These are phyloP conservation scores for Talaromyces marneffei DNA, from an alignment of 2,329 filamentous ascomycete genomes.

Conservation along the genomic window DNA sequence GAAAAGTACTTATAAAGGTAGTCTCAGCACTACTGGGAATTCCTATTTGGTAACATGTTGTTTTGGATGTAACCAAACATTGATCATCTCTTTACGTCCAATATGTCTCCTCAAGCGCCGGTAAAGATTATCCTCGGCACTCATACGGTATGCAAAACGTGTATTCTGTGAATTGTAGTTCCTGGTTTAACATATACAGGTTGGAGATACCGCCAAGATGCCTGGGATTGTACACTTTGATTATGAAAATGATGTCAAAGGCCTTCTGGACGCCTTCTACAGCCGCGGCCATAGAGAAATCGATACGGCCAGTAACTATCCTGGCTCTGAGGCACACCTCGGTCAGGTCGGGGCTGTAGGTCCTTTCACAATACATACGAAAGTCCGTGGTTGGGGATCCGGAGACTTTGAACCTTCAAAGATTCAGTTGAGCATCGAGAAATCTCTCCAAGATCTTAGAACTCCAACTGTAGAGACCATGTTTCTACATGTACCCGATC, in stretches of 20 bases:
- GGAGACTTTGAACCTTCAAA: background rate
- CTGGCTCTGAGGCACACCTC: background rate
- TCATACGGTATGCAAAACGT: background rate
- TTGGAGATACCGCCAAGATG: background rate
- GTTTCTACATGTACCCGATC: conserved; percentile 1
- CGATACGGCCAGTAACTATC: conserved; percentile 2
- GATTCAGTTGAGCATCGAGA: background rate
- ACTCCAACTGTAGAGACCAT: background rate
- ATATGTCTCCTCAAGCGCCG: background rate
- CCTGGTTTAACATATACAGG: background rate
- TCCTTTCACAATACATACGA: background rate
- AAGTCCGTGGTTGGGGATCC: background rate
- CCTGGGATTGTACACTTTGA: background rate
- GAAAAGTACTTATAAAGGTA: background rate
- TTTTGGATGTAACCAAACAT: background rate
- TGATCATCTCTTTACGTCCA: background rate
- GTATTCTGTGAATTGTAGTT: background rate
- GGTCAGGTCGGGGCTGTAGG: background rate
- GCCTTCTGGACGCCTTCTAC: background rate
- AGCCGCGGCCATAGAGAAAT: background rate
- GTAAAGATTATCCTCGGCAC: conserved; percentile 2
- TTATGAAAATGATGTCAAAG: background rate
- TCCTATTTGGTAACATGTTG: background rate
- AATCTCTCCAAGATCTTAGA: background rate
- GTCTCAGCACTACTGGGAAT: background rate